These are phyloP conservation scores for Ophiostoma populinum DNA, from an alignment of 2,329 filamentous ascomycete species.

Conservation along the genomic window DNA sequence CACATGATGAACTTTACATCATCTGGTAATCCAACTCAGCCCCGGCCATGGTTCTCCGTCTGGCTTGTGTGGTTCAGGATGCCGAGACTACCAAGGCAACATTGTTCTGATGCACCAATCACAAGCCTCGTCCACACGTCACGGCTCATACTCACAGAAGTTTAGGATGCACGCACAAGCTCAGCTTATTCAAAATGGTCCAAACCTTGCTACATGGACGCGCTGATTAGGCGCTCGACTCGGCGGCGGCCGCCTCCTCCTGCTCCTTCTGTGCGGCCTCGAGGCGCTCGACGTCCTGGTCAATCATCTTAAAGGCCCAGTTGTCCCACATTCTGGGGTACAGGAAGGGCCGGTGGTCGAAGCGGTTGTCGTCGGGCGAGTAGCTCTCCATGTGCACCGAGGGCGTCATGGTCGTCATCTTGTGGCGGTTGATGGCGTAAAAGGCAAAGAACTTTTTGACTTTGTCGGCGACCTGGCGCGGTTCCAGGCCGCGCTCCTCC, in stretches of 20 bases:
- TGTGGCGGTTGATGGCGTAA: constrained; percentile 46
- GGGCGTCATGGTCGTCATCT: constrained; percentile 45
- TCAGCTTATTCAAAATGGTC: too few relatives aligned
- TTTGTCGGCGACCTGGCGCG: constrained; percentile 27
- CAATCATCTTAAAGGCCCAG: constrained; percentile 18
- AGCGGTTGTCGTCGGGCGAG: constrained; percentile 26
- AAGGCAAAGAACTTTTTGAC: constrained; percentile 30
- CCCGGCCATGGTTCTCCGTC: too few relatives aligned
- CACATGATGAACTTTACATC: constrained; percentile 8
- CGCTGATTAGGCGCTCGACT: too few relatives aligned
- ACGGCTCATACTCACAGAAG: too few relatives aligned
- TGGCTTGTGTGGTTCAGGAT: constrained; percentile 11
- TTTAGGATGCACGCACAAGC: too few relatives aligned
- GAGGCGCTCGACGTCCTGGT: constrained; percentile 16
- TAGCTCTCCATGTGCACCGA: constrained; percentile 28
- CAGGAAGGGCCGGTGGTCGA: constrained; percentile 22
- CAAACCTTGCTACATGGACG: too few relatives aligned
- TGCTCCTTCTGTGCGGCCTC: constrained; percentile 11
- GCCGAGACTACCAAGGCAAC: constrained; percentile 9
- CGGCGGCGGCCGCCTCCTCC: background rate
- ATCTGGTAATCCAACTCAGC: constrained; percentile 13
- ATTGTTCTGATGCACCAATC: constrained; percentile 5
- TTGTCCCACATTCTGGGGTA: constrained; percentile 20
- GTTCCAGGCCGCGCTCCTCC: constrained; percentile 18
- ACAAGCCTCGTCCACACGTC: too few relatives aligned